Base-by-base conservation (phyloP, 495 filamentous ascomycete genomes). In the Parathielavia hyrcaniae region DNA sequence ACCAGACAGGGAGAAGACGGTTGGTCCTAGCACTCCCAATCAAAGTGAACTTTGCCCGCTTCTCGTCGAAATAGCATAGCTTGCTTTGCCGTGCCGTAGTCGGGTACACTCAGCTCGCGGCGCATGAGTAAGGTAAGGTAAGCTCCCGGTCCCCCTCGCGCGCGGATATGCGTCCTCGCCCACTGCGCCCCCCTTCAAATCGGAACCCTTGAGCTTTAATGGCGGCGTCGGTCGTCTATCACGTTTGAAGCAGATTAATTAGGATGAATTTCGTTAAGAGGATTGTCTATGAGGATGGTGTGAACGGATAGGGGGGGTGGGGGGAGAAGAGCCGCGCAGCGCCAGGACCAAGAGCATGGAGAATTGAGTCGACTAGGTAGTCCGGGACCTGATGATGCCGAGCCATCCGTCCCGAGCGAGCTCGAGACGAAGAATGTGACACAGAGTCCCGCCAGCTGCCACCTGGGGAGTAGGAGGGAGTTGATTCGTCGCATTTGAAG, bases 171-270 rank as follows among this genome's bases (percentile, higher is more conserved):
- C n/a, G n/a, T n/a, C n/a, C n/a, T n/a, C n/a, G n/a, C n/a, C n/a
- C n/a, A n/a, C n/a, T n/a, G n/a, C n/a, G n/a, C n/a, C n/a, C n/a
- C n/a, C 9, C 10, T 23, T 22, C 16, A 23, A 50, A 11, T 7
- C 49, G 11, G 32, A 10, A n/a, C 4, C 12, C 16, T 43, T 43
- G 40, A 34, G n/a, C 8, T 36, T 54, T 50, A 57, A 26, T 64
- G 35, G 50, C 57, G 61, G 53, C 61, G 61, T 30, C 54, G 57
- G 23, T 59, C 57, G 53, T 64, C 61, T 64, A 45, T 60, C 41
- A 57, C 48, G 43, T 20, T 20, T 22, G 26, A 30, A 36, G 46
- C 40, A 45, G 47, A 60, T 60, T 57, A 57, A 60, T 60, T 40
- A 57, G 57, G 44, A 53, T 26, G 20, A 44, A 17, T 35, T 49